Conservation (phyloP, 2,329 filamentous ascomycete genomes). For the Fusarium sp. region DNA sequence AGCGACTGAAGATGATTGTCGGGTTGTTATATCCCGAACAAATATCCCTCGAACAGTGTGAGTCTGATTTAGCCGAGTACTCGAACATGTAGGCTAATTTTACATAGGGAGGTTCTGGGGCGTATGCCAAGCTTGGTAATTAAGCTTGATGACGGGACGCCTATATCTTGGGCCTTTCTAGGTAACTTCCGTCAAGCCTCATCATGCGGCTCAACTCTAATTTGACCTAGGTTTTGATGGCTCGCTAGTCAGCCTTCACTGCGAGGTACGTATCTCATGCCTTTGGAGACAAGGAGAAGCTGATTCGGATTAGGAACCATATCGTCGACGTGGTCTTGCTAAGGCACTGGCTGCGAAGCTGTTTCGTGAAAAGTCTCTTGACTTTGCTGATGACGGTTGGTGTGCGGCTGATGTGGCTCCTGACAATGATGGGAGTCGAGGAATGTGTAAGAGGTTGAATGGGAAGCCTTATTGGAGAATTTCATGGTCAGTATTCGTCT, state of each 20-base stretch:
- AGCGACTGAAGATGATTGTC: constrained; percentile 63
- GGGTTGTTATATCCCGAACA: constrained; percentile 65
- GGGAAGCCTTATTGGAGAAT: constrained; percentile 66
- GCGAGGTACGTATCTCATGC: constrained; percentile 55
- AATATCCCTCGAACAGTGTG: constrained; percentile 66
- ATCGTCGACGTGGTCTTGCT: constrained; percentile 71
- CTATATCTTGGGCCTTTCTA: constrained; percentile 74
- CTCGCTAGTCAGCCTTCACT: constrained; percentile 70
- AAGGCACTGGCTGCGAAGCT: constrained; percentile 70
- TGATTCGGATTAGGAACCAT: constrained; percentile 55
- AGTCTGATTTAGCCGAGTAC: constrained; percentile 9
- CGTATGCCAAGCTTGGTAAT: constrained; percentile 60
- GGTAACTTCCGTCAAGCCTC: constrained; percentile 43
- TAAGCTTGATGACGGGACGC: constrained; percentile 57
- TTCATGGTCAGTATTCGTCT: constrained; percentile 64
- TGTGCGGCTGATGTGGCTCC: constrained; percentile 72
- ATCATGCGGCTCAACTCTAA: constrained; percentile 4
- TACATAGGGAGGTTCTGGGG: constrained; percentile 54
- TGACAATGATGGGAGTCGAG: constrained; percentile 69
- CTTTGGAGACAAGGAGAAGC: accelerated
- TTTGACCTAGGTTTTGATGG: constrained; percentile 63
- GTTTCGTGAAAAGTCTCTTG: constrained; percentile 60
- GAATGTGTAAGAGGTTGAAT: constrained; percentile 70
- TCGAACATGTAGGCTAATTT: background rate
- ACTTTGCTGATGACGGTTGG: constrained; percentile 62